Conservation (phyloP, 768 basidiomycete genomes). For the Tricholoma sp. region DNA sequence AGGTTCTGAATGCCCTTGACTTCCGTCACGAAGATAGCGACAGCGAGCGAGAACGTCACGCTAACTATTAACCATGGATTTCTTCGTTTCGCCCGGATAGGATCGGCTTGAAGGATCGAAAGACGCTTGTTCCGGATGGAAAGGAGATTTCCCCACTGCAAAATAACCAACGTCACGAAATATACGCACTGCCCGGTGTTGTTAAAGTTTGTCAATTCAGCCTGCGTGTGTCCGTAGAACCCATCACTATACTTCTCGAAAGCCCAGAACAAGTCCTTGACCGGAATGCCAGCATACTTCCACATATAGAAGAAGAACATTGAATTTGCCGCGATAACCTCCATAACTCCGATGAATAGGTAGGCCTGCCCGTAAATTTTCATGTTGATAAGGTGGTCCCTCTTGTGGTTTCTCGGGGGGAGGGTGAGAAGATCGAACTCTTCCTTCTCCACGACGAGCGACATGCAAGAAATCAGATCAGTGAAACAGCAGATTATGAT, state of each 20-base stretch:
- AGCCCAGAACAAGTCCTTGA: constrained; percentile 33
- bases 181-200: constrained; percentile 35
- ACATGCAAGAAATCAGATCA: constrained; percentile 10
- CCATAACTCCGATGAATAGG: constrained; percentile 14
- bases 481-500: constrained; percentile 17
- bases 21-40: constrained; percentile 36
- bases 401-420: constrained; percentile 14
- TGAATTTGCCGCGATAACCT: constrained; percentile 9
- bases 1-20: constrained; percentile 39
- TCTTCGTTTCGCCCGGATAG: constrained; percentile 39
- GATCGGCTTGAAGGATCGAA: constrained; percentile 35
- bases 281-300: constrained; percentile 30
- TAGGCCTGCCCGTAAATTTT: constrained; percentile 15
- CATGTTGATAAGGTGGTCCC: constrained; percentile 16
- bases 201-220: constrained; percentile 29
- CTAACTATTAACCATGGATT: constrained; percentile 29
- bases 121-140: constrained; percentile 37
- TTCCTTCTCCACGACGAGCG: constrained; percentile 17
- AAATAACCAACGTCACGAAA: constrained; percentile 32
- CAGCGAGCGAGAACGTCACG: constrained; percentile 19
- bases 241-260: constrained; percentile 36
- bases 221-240: constrained; percentile 26
- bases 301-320: constrained; percentile 36
- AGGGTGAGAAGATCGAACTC: constrained; percentile 18
- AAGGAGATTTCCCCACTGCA: constrained; percentile 37